Percentiles rank a stretch among this genome's conserved stretches.
phyloP scores from a whole-genome alignment of 257 asterid genomes.

The Gentiana dahurica region DNA sequence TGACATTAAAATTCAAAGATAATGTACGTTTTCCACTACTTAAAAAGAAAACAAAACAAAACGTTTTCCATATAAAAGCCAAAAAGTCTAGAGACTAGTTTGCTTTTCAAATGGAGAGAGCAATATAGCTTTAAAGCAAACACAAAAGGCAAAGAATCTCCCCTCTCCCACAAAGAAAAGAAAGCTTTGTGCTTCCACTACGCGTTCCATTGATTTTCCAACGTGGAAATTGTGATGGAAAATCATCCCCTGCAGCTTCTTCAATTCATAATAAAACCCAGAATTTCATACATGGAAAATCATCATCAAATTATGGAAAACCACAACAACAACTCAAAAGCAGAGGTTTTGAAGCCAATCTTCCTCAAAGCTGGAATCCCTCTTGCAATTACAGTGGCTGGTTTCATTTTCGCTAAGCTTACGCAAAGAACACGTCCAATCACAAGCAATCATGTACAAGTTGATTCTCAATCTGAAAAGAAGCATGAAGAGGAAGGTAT shows the following conservation, averaged over 20 bases:
- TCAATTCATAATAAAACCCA: slow-evolving; percentile 10
- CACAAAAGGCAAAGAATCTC: slow-evolving; percentile 32
- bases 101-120: background rate
- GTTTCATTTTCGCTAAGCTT: slow-evolving; percentile 31
- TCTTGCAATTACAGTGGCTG: slow-evolving; percentile 46
- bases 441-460: slow-evolving; percentile 1
- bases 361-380: slow-evolving; percentile 48
- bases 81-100: slow-evolving; percentile 24
- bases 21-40: too few relatives aligned
- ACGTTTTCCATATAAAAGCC: slow-evolving; percentile 19
- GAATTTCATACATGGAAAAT: background rate
- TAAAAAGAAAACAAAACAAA: too few relatives aligned
- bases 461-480: slow-evolving; percentile 8
- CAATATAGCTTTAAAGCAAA: slow-evolving; percentile 18
- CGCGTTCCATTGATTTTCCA: too few relatives aligned
- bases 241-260: background rate
- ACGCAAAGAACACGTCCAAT: slow-evolving; percentile 14
- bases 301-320: slow-evolving; percentile 23
- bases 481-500: slow-evolving; percentile 13
- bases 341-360: slow-evolving; percentile 33
- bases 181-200: background rate
- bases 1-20: too few relatives aligned
- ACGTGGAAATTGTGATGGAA: background rate
- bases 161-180: slow-evolving; percentile 3
- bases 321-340: slow-evolving; percentile 33